Conservation (phyloP, 805 yeast species). For the Wickerhamiella kurtzmanii region DNA sequence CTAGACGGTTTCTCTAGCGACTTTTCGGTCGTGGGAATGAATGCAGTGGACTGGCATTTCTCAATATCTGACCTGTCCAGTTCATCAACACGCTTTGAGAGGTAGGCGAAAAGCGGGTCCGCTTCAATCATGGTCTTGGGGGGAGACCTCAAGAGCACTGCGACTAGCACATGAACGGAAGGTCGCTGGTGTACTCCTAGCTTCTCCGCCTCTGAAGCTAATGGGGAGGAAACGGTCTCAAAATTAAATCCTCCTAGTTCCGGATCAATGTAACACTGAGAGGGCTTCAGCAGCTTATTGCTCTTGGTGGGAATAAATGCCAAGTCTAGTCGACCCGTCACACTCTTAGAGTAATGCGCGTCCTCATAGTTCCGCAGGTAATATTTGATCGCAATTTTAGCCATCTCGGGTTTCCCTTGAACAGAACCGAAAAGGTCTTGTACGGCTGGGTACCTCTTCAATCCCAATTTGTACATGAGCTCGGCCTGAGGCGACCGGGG, state of each 20-base stretch:
- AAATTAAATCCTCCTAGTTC: conserved; percentile 21
- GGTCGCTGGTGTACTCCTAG: conserved; percentile 25
- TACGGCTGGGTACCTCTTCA: conserved; percentile 20
- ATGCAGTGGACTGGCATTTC: conserved; percentile 9
- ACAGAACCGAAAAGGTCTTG: conserved; percentile 17
- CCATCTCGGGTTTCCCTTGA: conserved; percentile 1
- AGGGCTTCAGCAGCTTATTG: conserved; percentile 13
- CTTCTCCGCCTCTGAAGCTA: conserved; percentile 20
- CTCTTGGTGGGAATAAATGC: conserved; percentile 16
- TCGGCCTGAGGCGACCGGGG: conserved; percentile 20
- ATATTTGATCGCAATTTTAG: conserved; percentile 20
- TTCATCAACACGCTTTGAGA: conserved; percentile 20
- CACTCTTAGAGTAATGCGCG: conserved; percentile 9
- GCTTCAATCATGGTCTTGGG: conserved; percentile 17
- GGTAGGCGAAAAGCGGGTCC: conserved; percentile 20
- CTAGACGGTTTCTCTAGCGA: conserved; percentile 17
- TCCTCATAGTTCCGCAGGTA: conserved; percentile 20
- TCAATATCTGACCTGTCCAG: conserved; percentile 15
- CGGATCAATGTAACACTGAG: conserved; percentile 17
- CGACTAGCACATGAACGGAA: conserved; percentile 12
- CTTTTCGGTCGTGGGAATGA: conserved; percentile 21
- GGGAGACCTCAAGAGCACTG: conserved; percentile 15
- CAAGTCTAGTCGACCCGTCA: conserved; percentile 2
- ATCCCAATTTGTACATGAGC: conserved; percentile 23
- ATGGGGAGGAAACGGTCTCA: conserved; percentile 18